Evolutionary conservation across 805 yeast species (phyloP).

Genomic region (Monosporozyma yasuniensis): DNA sequence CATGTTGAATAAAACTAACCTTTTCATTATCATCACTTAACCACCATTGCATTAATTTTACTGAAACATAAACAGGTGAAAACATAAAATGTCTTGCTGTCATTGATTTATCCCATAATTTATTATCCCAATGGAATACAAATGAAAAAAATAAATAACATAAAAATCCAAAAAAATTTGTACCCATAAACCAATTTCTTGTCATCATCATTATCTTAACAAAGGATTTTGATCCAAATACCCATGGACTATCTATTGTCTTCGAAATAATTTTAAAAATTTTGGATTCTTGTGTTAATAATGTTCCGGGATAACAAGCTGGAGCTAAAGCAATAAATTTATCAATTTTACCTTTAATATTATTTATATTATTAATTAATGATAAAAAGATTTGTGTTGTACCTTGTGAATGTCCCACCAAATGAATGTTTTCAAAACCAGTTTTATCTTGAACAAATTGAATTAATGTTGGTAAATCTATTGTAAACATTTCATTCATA

Average conservation of each 20-base stretch:
- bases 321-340: conserved; percentile 77
- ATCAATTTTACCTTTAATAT: conserved; percentile 45
- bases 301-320: conserved; percentile 78
- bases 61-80: conserved; percentile 78
- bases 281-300: conserved; percentile 45
- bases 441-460: conserved; percentile 44
- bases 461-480: conserved; percentile 67
- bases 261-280: conserved; percentile 52
- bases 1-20: conserved; percentile 33
- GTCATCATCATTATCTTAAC: conserved; percentile 61
- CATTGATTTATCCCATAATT: conserved; percentile 59
- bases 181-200: conserved; percentile 42
- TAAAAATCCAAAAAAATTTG: conserved; percentile 45
- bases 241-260: conserved; percentile 36
- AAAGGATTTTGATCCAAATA: conserved; percentile 72
- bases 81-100: conserved; percentile 72
- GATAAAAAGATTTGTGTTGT: conserved; percentile 76
- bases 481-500: conserved; percentile 65
- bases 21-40: conserved; percentile 35
- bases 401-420: conserved; percentile 88
- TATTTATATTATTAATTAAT: conserved; percentile 34
- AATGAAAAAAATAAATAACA: conserved; percentile 80
- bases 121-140: conserved; percentile 79
- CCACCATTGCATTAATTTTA: conserved; percentile 91
- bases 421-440: conserved; percentile 38